phyloP scores from a whole-genome alignment of 352 stramenopile genomes.

The Phytophthora constricta region DNA sequence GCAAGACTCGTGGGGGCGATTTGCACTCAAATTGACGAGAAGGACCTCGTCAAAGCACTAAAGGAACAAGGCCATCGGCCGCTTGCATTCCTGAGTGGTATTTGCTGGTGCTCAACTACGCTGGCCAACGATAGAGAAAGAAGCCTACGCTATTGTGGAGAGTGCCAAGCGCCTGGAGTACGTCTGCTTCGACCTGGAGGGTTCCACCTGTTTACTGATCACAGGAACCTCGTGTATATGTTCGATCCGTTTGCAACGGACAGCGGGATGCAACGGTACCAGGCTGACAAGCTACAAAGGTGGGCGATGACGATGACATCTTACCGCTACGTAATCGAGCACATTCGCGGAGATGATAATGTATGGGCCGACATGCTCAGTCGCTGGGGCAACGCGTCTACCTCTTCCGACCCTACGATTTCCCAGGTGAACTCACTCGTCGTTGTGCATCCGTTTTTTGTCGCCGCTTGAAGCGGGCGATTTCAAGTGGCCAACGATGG shows the following conservation, averaged over 20 bases:
- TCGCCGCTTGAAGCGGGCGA: not conserved
- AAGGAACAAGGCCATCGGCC: conserved; percentile 8
- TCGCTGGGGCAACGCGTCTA: conserved; percentile 15
- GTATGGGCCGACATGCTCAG: conserved; percentile 42
- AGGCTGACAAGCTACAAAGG: conserved; percentile 39
- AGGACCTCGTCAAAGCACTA: conserved; percentile 5
- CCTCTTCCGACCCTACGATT: not conserved
- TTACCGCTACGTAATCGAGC: conserved; percentile 36
- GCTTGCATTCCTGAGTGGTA: conserved; percentile 16
- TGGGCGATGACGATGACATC: conserved; percentile 27
- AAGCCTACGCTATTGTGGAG: conserved; percentile 24
- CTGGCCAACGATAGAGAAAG: conserved; percentile 34
- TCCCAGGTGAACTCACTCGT: not conserved
- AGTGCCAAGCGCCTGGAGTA: conserved; percentile 16
- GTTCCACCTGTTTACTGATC: conserved; percentile 31
- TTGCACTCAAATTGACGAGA: not conserved
- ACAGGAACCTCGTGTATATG: conserved; percentile 24
- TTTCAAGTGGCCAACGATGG: not conserved
- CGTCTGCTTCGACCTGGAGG: conserved; percentile 18
- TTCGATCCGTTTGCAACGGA: conserved; percentile 10
- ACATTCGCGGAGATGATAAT: conserved; percentile 32
- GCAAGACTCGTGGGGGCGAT: no score
- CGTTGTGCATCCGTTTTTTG: not conserved
- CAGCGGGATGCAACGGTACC: conserved; percentile 18
- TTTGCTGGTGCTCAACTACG: conserved; percentile 2